Evolutionary conservation across 192 early-diverging fungal genomes (phyloP), one percentile per base, ranked within the genome.

Genomic region (Entomortierella lignicola): DNA sequence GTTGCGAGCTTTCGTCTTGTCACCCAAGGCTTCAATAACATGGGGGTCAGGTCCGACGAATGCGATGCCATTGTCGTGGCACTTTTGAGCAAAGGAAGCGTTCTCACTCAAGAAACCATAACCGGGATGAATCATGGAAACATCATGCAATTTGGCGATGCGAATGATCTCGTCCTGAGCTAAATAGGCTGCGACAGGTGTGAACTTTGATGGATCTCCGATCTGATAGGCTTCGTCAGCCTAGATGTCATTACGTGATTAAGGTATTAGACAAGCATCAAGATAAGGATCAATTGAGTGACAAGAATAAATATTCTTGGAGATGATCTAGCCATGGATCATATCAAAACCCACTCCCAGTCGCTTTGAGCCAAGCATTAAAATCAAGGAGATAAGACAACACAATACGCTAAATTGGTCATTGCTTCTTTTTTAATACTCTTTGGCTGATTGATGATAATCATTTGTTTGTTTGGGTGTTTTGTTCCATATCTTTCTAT

Each of bases 41-140:
- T 92, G 85, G 17, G 94, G 87, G 15, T 84, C 77, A 8, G 97
- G 97, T 37, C 97, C 97, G 32, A 95, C 91, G 82, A 95, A 99
- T 44, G 93, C 91, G 63, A 99, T 94, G 41, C 95, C 96, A 17
- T 94, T 94, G 4, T 85, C 92, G 63, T 92, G 91, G 39, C 96
- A 94, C 80, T 93, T 94, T 74, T 90, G 86, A 10, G 96, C 96
- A 85, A 99, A 99, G 56, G 86, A 86, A 20, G 96, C 86, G 75
- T 99, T 98, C 83, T 99, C 97, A 32, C 92, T 91, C 42, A 99
- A 84, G 86, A 99, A 98, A 34, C 97, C 97, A 82, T 99, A 99
- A 54, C 96, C 96, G 29, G 96, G 97, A 69, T 98, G 97, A 81
- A 99, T 94, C 79, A 92, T 94, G 65, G 88, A 91, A 61, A 93